Evolutionary conservation across 495 filamentous ascomycete genomes (phyloP).

Genomic region (Aspergillus steynii): DNA sequence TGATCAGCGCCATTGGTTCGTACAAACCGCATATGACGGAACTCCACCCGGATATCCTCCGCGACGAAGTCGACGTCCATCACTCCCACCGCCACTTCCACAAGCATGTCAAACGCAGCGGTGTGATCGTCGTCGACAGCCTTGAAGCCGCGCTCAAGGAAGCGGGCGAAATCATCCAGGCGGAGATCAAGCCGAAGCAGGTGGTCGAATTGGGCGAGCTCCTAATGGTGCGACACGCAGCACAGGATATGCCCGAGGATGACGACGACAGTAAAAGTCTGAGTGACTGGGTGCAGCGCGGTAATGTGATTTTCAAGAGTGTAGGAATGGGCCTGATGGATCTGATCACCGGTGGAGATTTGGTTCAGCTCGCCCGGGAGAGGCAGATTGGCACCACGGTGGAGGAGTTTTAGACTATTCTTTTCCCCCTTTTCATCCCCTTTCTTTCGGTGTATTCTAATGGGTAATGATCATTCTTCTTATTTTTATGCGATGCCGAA

Average conservation of each 20-base stretch:
- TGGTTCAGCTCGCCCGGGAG: conserved; percentile 72
- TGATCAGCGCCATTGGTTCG: conserved; percentile 78
- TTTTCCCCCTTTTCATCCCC: not conserved
- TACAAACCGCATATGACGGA: conserved; percentile 88
- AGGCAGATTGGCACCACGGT: conserved; percentile 72
- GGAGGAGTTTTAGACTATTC: conserved; percentile 46
- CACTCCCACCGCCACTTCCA: conserved; percentile 61
- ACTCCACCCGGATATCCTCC: conserved; percentile 72
- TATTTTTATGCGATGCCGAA: not conserved
- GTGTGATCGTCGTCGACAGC: conserved; percentile 81
- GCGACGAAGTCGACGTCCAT: conserved; percentile 60
- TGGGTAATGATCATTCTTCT: not conserved
- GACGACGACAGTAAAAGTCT: conserved; percentile 55
- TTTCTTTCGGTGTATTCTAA: not conserved
- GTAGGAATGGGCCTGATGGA: conserved; percentile 51
- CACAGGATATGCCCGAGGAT: conserved; percentile 31
- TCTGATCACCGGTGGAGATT: conserved; percentile 67
- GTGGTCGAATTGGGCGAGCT: conserved; percentile 87
- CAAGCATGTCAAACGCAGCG: conserved; percentile 69
- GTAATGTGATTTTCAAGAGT: conserved; percentile 67
- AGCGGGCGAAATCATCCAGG: conserved; percentile 85
- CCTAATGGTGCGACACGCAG: conserved; percentile 65
- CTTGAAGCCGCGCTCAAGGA: conserved; percentile 77
- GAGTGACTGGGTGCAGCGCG: conserved; percentile 69
- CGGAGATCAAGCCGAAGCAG: conserved; percentile 66